These are phyloP conservation scores for Debaryomyces robertsiae DNA, from an alignment of 1,139 yeast species.

Conservation along the genomic window DNA sequence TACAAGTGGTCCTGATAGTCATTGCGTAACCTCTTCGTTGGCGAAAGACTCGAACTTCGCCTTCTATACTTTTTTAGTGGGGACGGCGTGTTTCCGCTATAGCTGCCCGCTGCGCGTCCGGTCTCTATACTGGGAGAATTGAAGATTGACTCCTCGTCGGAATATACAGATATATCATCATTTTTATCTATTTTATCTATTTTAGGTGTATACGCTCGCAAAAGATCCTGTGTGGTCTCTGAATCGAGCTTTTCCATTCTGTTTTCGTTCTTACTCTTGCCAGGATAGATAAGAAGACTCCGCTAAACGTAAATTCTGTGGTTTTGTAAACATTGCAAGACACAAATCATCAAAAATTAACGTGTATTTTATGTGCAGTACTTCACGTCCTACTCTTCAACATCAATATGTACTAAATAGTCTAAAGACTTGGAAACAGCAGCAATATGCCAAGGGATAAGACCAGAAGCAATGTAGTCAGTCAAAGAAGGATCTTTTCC, in stretches of 20 bases:
- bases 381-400: constrained; percentile 28
- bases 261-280: neutral
- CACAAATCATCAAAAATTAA: constrained; percentile 5
- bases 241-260: constrained; percentile 4
- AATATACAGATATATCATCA: constrained; percentile 14
- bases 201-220: constrained; percentile 4
- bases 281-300: neutral
- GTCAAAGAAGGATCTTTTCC: constrained; percentile 18
- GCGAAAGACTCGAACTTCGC: constrained; percentile 14
- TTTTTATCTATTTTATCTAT: constrained; percentile 4
- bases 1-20: constrained; percentile 24
- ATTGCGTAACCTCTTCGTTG: constrained; percentile 20
- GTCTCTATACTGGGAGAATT: constrained; percentile 10
- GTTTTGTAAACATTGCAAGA: constrained; percentile 14
- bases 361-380: constrained; percentile 13
- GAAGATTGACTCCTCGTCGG: constrained; percentile 14
- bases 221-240: constrained; percentile 13
- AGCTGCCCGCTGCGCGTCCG: neutral
- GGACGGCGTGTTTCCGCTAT: neutral
- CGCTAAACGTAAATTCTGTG: neutral
- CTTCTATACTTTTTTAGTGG: constrained; percentile 4
- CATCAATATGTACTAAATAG: constrained; percentile 45
- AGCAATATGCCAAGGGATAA: constrained; percentile 81
- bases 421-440: constrained; percentile 72
- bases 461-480: constrained; percentile 19